A percentile compares a stretch with the other conserved stretches of the same genome.
Conservation (phyloP, 2,329 filamentous ascomycete species). For the Aaosphaeria pasadenensis region DNA sequence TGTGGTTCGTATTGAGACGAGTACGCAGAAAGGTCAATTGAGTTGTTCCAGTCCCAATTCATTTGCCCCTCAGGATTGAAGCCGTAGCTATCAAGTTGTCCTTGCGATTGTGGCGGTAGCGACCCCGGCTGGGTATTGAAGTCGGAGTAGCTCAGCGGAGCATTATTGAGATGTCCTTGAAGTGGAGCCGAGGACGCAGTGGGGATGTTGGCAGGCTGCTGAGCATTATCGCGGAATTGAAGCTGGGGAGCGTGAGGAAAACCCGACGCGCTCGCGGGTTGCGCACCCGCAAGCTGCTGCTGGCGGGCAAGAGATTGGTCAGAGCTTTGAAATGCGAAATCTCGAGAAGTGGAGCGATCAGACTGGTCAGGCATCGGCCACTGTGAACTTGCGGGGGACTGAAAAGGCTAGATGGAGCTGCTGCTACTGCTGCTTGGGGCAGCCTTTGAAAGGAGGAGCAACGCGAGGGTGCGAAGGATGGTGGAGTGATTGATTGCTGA, state of each 20-base stretch:
- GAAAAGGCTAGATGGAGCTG: conserved; percentile 3
- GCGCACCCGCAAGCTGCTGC: conserved; percentile 12
- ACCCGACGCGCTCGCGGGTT: conserved; percentile 11
- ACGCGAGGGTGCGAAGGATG: conserved; percentile 3
- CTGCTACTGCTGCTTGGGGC: conserved; percentile 2
- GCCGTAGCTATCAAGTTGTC: conserved; percentile 16
- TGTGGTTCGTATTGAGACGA: conserved; percentile 43
- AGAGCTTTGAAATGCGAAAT: conserved; percentile 32
- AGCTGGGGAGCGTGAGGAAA: conserved; percentile 9
- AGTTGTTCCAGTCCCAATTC: conserved; percentile 39
- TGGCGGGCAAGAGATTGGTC: conserved; percentile 25
- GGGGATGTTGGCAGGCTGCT: conserved; percentile 18
- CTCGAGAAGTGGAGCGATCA: conserved; percentile 17
- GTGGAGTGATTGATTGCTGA: too few relatives aligned
- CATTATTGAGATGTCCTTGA: conserved; percentile 14
- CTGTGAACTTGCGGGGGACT: conserved; percentile 11
- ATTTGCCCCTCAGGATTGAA: conserved; percentile 22
- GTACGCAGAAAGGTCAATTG: conserved; percentile 32
- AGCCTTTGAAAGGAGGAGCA: conserved; percentile 25
- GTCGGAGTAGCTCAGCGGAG: conserved; percentile 15
- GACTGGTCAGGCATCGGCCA: conserved; percentile 25
- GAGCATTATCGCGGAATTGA: conserved; percentile 24
- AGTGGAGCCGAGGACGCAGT: conserved; percentile 12
- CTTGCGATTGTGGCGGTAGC: conserved; percentile 8
- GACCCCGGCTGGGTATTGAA: conserved; percentile 16